Evolutionary conservation across 129 eudicot genomes (phyloP), one percentile per base, ranked within the genome.

Genomic region (Flaveria ramosissima): DNA sequence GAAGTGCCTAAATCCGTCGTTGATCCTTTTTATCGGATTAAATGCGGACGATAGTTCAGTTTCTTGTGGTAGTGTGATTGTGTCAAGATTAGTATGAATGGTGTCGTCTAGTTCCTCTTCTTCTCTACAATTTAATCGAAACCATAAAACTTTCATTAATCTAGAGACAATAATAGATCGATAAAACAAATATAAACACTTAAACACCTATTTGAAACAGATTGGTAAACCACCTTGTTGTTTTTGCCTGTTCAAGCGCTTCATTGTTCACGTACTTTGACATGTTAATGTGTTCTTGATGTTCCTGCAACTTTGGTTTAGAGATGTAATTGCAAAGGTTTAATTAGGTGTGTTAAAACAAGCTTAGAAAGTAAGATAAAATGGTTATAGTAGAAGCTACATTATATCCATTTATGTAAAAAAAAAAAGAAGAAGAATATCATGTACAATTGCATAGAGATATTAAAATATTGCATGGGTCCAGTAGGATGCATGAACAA

Each of bases 11-110:
- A 79, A 79, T 30, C 83, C 83, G 1, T 41, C 20, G 2, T 23
- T 63, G 68, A 79, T 72, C 72, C 73, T 72, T 27, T 62, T 13
- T 36, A 72, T 45, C 1, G 78, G 83, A 16, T 79, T 73, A 72
- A 63, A 72, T 36, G 56, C 1, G 0, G 46, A 1, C 1, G 75
- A 46, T 68, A 57, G 75, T 68, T 19, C 24, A 30, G 62, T 57
- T 17, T 30, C 73, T 51, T 53, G 74, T 48, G 21, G 52, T 39
- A 14, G 26, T 17, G 60, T 16, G 36, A 75, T 46, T 39, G 9
- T 61, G 12, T 61, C 53, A 9, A 77, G 17, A 77, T 68, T 9
- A 24, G 15, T 61, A 4, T 72, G 62, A 45, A 60, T 45, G 64
- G 12, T 10, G 16, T 70, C 26, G 1, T 78, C 82, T 30, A 48